A percentile compares a stretch with the other conserved stretches of the same genome.
phyloP scores from a whole-genome alignment of 148 eudicot species.

The Dysphania ambrosioides region DNA sequence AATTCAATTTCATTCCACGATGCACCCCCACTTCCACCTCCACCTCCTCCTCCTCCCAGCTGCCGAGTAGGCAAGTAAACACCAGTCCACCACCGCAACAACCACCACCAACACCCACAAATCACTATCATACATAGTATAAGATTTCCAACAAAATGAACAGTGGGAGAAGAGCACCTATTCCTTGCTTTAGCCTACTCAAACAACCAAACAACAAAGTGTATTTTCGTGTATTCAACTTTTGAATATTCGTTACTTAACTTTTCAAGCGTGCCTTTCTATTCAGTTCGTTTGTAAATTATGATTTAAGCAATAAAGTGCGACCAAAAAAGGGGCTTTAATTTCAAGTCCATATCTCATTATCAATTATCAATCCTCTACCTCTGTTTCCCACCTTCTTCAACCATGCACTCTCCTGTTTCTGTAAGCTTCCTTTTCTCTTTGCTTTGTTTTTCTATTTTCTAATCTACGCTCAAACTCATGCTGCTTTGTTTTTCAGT shows the following conservation, averaged over 20 bases:
- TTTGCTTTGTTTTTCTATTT: neutral
- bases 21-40: neutral
- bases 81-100: neutral
- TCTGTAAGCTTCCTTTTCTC: slow-evolving; percentile 22
- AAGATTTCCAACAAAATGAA: too few relatives aligned
- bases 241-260: slow-evolving; percentile 20
- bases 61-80: too few relatives aligned
- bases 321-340: neutral
- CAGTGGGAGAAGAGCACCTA: neutral
- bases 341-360: neutral
- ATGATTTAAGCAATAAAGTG: neutral
- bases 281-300: neutral
- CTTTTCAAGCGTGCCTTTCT: slow-evolving; percentile 18
- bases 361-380: neutral
- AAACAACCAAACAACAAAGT: neutral
- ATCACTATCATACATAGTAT: too few relatives aligned
- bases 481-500: too few relatives aligned
- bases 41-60: neutral
- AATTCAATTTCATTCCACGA: neutral
- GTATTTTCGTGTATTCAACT: neutral
- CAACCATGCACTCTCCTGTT: slow-evolving; percentile 24
- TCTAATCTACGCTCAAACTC: too few relatives aligned
- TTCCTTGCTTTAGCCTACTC: slow-evolving; percentile 22
- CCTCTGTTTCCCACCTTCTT: neutral
- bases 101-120: neutral